Evolutionary conservation across 768 basidiomycete species (phyloP), one percentile per base, ranked within the genome.

Genomic region (Piloderma croceum): DNA sequence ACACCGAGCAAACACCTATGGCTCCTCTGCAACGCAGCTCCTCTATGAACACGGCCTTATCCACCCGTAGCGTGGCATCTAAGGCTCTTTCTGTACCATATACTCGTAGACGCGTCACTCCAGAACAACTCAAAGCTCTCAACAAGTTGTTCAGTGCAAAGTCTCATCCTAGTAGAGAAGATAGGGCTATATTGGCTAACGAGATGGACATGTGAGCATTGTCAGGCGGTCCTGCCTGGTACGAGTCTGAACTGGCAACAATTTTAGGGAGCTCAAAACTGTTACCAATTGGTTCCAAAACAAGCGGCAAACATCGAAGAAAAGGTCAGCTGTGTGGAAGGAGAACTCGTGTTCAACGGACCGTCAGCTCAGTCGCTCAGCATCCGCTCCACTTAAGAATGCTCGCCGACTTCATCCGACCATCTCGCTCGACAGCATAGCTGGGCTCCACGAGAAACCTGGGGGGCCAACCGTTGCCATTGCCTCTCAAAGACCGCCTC

Each of bases 221-320:
- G 20, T n/a, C 20, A 25, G 15, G n/a, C 18, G 9, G 15, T 22
- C 15, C 6, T 29, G 36, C 41, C 22, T 24, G n/a, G 32, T 20
- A 10, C 20, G 11, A 9, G 47, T 47, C 35, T 52, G 53, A 34
- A 50, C 41, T 23, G 45, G 42, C 24, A 45, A 45, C 24, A 24
- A 7, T 38, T 19, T 39, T 33, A 81, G 79, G 79, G 79, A 81
- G 55, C 67, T 73, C 21, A 80, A 78, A 50, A 79, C 79, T 1
- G 78, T 81, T 39, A 81, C 82, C n/a, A 80, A 86, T 29, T 88
- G 84, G 84, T 86, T 86, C 57, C 84, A 88, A 61, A 88, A 88
- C 58, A 84, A 79, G 60, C 79, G 84, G 12, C 82, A 86, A 52
- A 79, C 60, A 24, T 42, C 63, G 35, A 70, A 69, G 42, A 64